phyloP scores from a whole-genome alignment of 2,329 filamentous ascomycete genomes.

The Curvularia eragrostidis region DNA sequence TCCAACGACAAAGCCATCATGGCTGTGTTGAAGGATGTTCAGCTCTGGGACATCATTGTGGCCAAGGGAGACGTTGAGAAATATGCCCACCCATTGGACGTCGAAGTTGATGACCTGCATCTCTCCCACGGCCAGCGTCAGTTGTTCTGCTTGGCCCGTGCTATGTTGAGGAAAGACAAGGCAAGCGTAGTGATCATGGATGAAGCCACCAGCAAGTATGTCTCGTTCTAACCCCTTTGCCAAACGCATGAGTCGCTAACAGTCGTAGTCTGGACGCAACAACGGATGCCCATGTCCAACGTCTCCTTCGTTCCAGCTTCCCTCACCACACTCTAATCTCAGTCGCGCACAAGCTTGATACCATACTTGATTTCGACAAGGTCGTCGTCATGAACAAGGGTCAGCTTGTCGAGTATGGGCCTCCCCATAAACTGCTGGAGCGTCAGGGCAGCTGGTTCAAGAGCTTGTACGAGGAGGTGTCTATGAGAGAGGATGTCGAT shows the following conservation, averaged over 20 bases:
- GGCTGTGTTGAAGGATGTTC: conserved; percentile 55
- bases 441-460: conserved; percentile 43
- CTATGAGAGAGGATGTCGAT: conserved; percentile 2
- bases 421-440: conserved; percentile 39
- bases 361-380: conserved; percentile 61
- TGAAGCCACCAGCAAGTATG: conserved; percentile 46
- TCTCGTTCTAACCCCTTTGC: neutral
- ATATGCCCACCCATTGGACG: conserved; percentile 43
- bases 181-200: conserved; percentile 41
- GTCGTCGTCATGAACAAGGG: conserved; percentile 61
- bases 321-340: conserved; percentile 64
- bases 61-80: conserved; percentile 39
- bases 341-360: conserved; percentile 64
- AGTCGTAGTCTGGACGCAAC: conserved; percentile 60
- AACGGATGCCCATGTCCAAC: conserved; percentile 65
- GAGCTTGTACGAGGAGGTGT: conserved; percentile 37
- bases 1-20: conserved; percentile 52
- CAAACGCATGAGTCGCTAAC: conserved; percentile 7
- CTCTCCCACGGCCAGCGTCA: conserved; percentile 64
- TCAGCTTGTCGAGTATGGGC: conserved; percentile 54
- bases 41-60: conserved; percentile 53
- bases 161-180: conserved; percentile 55
- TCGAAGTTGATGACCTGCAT: conserved; percentile 41
- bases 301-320: conserved; percentile 62
- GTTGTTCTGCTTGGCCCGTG: conserved; percentile 68